Evolutionary conservation across 495 filamentous ascomycete genomes (phyloP).

Genomic region (Penicillium ucsense): DNA sequence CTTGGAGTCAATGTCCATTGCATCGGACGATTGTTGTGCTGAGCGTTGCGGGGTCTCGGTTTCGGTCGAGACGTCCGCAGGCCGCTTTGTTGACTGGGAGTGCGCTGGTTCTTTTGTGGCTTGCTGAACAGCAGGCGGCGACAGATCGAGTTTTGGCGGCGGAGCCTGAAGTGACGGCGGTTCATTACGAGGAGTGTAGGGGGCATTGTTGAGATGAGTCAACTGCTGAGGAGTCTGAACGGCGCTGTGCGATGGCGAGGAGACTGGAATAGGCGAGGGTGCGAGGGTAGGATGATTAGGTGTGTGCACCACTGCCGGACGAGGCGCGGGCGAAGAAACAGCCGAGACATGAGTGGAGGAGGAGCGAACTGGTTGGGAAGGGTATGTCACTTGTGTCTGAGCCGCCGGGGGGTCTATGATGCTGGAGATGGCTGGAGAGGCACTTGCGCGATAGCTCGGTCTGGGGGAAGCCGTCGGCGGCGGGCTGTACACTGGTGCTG

Average conservation of each 20-base stretch:
- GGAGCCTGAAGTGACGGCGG: constrained; percentile 13
- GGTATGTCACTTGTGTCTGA: constrained; percentile 26
- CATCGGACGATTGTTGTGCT: constrained; percentile 8
- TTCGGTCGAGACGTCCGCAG: constrained; percentile 6
- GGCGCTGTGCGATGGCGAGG: constrained; percentile 18
- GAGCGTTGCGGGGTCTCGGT: constrained; percentile 12
- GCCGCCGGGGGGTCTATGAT: constrained; percentile 69
- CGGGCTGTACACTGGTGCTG: constrained; percentile 39
- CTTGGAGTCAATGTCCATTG: constrained; percentile 32
- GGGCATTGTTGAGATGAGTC: constrained; percentile 8
- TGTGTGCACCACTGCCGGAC: constrained; percentile 11
- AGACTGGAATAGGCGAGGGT: constrained; percentile 16
- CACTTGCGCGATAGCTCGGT: constrained; percentile 58
- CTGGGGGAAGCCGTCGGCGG: constrained; percentile 25
- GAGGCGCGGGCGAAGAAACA: constrained; percentile 21
- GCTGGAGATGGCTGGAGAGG: constrained; percentile 82
- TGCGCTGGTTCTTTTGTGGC: constrained; percentile 9
- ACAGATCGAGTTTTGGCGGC: constrained; percentile 13
- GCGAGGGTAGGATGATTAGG: constrained; percentile 19
- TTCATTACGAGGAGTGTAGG: constrained; percentile 24
- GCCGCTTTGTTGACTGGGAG: constrained; percentile 8
- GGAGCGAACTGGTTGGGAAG: constrained; percentile 17
- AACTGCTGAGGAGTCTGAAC: constrained; percentile 14
- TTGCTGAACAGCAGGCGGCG: constrained; percentile 11
- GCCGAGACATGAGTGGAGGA: constrained; percentile 24